Evolutionary conservation across 176 grass and related monocot genomes (phyloP).

Genomic region (Eremochloa ophiuroides): DNA sequence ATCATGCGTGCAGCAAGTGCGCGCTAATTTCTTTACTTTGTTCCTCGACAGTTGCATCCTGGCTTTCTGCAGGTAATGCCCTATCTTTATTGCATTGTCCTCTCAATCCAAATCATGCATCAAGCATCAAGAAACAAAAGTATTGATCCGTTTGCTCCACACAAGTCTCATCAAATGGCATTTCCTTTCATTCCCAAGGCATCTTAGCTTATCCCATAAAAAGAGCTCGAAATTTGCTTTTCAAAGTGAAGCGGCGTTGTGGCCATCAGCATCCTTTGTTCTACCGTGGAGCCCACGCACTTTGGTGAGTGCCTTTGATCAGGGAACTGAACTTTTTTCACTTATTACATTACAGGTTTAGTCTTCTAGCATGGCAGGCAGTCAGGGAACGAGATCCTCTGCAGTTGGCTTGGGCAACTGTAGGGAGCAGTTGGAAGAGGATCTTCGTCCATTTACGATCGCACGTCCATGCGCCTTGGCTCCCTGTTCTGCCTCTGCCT

Average conservation of each 20-base stretch:
- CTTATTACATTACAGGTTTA: background rate
- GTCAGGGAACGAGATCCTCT: no score
- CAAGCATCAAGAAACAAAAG: background rate
- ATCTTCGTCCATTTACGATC: no score
- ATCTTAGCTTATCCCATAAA: background rate
- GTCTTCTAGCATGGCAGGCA: background rate
- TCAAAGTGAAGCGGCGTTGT: slow-evolving; percentile 12
- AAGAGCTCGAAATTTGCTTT: slow-evolving; percentile 44
- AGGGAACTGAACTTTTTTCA: background rate
- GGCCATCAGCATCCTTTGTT: slow-evolving; percentile 15
- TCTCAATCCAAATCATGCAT: background rate
- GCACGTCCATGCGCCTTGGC: no score
- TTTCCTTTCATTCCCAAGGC: slow-evolving; percentile 32
- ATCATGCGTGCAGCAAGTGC: slow-evolving; percentile 8
- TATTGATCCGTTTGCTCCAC: background rate
- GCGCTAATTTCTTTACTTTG: background rate
- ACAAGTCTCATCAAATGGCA: slow-evolving; percentile 23
- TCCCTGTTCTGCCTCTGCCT: no score
- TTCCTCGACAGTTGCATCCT: background rate
- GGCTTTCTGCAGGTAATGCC: background rate
- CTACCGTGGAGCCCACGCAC: slow-evolving; percentile 26
- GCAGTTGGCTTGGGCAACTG: no score
- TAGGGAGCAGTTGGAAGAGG: no score
- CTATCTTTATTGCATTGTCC: background rate
- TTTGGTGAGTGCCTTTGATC: background rate